Conservation (phyloP, 2,329 filamentous ascomycete genomes). For the Paraphoma chrysanthemicola region DNA sequence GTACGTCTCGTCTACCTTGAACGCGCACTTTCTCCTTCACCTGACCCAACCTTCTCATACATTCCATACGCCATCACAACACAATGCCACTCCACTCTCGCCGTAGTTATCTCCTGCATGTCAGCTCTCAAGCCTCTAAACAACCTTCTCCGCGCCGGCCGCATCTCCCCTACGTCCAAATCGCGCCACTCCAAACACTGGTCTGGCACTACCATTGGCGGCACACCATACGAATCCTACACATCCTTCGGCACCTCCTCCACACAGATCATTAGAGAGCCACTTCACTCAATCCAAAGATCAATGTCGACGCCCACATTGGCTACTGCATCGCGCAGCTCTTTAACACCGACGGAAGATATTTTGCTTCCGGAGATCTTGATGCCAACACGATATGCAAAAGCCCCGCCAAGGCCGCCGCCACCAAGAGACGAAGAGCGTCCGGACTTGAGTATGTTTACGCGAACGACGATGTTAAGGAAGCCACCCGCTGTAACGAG, state of each 20-base stretch:
- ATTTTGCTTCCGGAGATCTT: constrained; percentile 20
- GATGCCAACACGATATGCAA: constrained; percentile 8
- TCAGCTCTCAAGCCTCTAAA: constrained; percentile 27
- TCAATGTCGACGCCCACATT: constrained; percentile 22
- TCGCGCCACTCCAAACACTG: constrained; percentile 19
- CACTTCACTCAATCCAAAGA: constrained; percentile 22
- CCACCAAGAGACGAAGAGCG: constrained; percentile 26
- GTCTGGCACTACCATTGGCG: constrained; percentile 28
- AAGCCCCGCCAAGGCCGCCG: constrained; percentile 23
- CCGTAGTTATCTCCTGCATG: constrained; percentile 29
- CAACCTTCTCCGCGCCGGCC: constrained; percentile 11
- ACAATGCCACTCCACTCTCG: constrained; percentile 29
- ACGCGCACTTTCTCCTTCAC: constrained; percentile 9
- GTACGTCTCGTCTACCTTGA: constrained; percentile 27
- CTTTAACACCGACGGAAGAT: background rate
- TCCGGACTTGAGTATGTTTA: constrained; percentile 31
- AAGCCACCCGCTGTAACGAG: constrained; percentile 14
- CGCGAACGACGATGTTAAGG: constrained; percentile 6
- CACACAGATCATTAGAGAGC: constrained; percentile 13
- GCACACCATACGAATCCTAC: constrained; percentile 24
- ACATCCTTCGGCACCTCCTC: constrained; percentile 7
- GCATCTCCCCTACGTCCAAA: constrained; percentile 6
- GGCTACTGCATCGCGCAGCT: background rate
- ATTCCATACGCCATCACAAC: constrained; percentile 31
- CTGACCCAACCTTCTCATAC: constrained; percentile 24